A percentile compares a stretch with the other conserved stretches of the same genome.
Evolutionary conservation across 306 rosid species (phyloP).

Genomic region (Abrus pulchellus): DNA sequence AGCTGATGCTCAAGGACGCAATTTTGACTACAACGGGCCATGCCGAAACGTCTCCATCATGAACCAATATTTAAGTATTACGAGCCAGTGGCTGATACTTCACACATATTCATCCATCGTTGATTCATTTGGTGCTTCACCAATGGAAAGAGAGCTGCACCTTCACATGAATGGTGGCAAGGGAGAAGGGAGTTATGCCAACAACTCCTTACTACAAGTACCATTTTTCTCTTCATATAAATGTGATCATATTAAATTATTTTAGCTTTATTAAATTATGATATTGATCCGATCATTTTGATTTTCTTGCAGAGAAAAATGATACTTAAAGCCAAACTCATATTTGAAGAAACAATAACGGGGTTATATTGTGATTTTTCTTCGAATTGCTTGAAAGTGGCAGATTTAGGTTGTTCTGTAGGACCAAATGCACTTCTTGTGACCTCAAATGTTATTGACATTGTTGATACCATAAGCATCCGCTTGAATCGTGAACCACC

Average conservation of each 20-base stretch:
- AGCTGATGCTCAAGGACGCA: no score
- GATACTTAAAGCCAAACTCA: not conserved
- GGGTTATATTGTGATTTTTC: not conserved
- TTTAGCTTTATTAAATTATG: no score
- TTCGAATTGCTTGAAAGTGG: constrained; percentile 47
- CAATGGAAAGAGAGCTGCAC: not conserved
- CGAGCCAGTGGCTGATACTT: not conserved
- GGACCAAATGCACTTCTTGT: constrained; percentile 48
- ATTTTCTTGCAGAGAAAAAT: not conserved
- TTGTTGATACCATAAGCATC: not conserved
- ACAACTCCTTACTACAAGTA: not conserved
- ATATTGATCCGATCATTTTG: not conserved
- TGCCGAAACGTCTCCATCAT: no score
- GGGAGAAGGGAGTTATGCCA: constrained; percentile 20
- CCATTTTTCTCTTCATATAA: not conserved
- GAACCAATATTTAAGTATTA: no score
- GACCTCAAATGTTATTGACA: constrained; percentile 26
- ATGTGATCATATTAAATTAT: no score
- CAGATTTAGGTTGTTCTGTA: constrained; percentile 60
- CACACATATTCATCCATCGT: not conserved
- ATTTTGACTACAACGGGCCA: no score
- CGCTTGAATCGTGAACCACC: constrained; percentile 16
- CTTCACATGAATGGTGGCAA: constrained; percentile 15
- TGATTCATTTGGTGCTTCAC: not conserved
- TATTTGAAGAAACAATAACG: constrained; percentile 41